A percentile compares a stretch with the other conserved stretches of the same genome.
Evolutionary conservation across 192 early-diverging fungal species (phyloP).

Genomic region (Backusella circina): DNA sequence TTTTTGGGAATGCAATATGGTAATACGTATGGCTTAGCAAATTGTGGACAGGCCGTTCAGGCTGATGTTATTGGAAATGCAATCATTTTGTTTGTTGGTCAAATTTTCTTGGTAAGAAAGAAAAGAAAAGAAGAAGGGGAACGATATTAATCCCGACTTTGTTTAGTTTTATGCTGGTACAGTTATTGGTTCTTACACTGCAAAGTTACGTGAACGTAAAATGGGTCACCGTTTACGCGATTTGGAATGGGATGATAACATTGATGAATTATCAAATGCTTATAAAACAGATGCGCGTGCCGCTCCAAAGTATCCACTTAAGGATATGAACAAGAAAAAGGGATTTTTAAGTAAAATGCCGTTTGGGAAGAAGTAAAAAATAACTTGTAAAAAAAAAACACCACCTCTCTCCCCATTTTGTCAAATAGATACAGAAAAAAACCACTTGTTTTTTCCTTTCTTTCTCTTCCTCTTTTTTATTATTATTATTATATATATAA

Average conservation of each 20-base stretch:
- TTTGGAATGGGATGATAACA: conserved; percentile 26
- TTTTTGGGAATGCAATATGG: conserved; percentile 28
- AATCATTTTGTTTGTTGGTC: conserved; percentile 20
- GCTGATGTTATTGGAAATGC: conserved; percentile 25
- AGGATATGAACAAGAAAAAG: conserved; percentile 8
- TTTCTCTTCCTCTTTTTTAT: background rate
- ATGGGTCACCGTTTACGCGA: conserved; percentile 28
- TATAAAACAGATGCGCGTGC: conserved; percentile 14
- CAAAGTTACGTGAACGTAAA: conserved; percentile 15
- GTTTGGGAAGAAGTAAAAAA: background rate
- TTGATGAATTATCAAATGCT: conserved; percentile 15
- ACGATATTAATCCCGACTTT: background rate
- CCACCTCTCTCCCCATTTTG: background rate
- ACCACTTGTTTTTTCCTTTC: background rate
- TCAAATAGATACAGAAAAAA: background rate
- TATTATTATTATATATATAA: background rate
- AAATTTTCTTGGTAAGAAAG: conserved; percentile 20
- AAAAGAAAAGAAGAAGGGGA: background rate
- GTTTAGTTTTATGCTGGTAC: conserved; percentile 26
- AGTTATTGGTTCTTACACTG: conserved; percentile 12
- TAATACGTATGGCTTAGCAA: conserved; percentile 26
- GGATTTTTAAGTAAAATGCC: background rate
- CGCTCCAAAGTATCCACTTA: conserved; percentile 24
- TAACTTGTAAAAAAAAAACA: background rate
- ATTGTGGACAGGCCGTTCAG: conserved; percentile 25